Base-by-base conservation (phyloP, 164 flowering plant species). In the Cinnamomum chago region DNA sequence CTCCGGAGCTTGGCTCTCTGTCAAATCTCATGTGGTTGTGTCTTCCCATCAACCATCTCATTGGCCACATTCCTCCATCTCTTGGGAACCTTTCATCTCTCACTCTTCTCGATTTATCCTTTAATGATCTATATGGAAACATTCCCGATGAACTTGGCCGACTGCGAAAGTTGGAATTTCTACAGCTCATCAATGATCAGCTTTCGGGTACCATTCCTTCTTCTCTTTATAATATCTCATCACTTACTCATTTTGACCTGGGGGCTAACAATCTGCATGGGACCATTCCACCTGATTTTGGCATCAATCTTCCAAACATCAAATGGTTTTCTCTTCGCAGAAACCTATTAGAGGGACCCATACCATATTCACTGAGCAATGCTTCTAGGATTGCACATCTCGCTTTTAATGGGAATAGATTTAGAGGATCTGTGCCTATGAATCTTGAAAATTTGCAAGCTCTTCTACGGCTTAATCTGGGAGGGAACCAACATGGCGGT, bases 101-200 rank as follows among this genome's bases (percentile, higher is more conserved):
- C 18, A 0, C 3, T 17, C 1, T 0, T 52, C 58, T 52, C 4
- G 0, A 1, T 52, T 0, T 52, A 52, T 2, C 0, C 14, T 0
- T 0, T 2, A 52, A 52, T 52, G 1, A 52, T 1, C 5, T 52
- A 1, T 0, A 52, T 13, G 58, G 58, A 52, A 52, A 13, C 15
- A 52, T 52, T 9, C 58, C 58, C 0, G 3, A 52, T 0, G 58
- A 52, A 14, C 58, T 11, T 17, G 58, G 58, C 1, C 58, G 0
- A 2, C 1, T 52, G 58, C 3, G 1, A 3, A 0, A 52, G 0
- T 13, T 52, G 58, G 3, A 52, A 17, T 0, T 6, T 52, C 15
- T 52, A 1, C 7, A 0, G 0, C 4, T 52, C 0, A 0, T 0
- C 1, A 2, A 3, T 13, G 0, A 52, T 52, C 14, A 52, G 1